Conservation (phyloP, 2,329 filamentous ascomycete species). For the Thielaviopsis punctulata region DNA sequence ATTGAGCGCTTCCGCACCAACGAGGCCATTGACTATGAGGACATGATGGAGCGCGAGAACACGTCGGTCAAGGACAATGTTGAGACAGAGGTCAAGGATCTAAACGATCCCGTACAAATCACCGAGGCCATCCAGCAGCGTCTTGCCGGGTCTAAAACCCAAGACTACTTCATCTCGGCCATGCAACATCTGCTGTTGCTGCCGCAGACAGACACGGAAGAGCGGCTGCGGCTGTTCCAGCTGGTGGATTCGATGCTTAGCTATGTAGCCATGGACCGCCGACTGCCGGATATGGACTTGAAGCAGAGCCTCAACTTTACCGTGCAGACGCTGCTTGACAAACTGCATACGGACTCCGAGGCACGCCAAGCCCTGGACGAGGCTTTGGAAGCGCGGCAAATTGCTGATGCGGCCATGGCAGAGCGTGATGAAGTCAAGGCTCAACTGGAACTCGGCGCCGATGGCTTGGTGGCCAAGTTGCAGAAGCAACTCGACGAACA, state of each 20-base stretch:
- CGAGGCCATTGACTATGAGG: constrained; percentile 95
- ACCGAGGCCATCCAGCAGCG: constrained; percentile 82
- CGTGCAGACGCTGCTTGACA: constrained; percentile 86
- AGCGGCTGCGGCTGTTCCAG: constrained; percentile 88
- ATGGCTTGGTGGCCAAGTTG: constrained; percentile 80
- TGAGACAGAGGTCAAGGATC: constrained; percentile 74
- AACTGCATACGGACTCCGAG: constrained; percentile 90
- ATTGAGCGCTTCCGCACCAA: constrained; percentile 85
- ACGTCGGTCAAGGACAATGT: constrained; percentile 79
- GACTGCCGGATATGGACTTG: constrained; percentile 89
- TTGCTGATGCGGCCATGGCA: constrained; percentile 88
- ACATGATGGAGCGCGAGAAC: constrained; percentile 80
- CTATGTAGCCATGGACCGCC: constrained; percentile 95
- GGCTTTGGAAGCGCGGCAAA: constrained; percentile 72
- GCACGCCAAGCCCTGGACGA: constrained; percentile 85
- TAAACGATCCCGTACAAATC: constrained; percentile 85
- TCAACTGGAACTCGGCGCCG: constrained; percentile 76
- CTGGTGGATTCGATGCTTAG: constrained; percentile 97
- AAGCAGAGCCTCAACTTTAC: constrained; percentile 97
- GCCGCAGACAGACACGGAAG: constrained; percentile 78
- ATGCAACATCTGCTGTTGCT: constrained; percentile 91
- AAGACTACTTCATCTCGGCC: constrained; percentile 91
- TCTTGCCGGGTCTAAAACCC: constrained; percentile 64
- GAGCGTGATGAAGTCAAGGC: constrained; percentile 90
- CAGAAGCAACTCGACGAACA: constrained; percentile 93